Conservation (phyloP, 2,329 filamentous ascomycete species). For the Lomentospora prolificans region DNA sequence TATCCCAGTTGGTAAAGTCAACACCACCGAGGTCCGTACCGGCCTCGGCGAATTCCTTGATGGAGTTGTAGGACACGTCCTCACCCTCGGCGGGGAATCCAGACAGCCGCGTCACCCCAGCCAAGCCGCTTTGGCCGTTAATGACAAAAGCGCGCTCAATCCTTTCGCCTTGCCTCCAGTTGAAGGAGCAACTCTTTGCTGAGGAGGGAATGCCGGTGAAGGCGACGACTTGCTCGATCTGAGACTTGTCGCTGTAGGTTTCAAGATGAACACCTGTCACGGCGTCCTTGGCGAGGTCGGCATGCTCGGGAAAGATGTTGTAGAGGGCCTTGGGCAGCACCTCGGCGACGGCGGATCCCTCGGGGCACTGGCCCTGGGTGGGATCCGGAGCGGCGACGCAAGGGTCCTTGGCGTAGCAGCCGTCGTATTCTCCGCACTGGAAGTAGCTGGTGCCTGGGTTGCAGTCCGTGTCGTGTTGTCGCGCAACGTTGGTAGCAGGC, state of each 20-base stretch:
- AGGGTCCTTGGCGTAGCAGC: slow-evolving; percentile 2
- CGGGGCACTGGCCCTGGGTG: too few species aligned
- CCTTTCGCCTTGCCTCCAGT: slow-evolving; percentile 24
- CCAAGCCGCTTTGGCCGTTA: slow-evolving; percentile 17
- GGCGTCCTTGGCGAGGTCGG: not conserved
- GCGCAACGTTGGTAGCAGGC: not conserved
- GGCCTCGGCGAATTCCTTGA: slow-evolving; percentile 15
- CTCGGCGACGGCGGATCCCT: not conserved
- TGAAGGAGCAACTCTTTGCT: slow-evolving; percentile 19
- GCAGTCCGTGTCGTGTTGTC: not conserved
- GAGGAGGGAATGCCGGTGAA: slow-evolving; percentile 21
- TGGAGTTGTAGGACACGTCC: slow-evolving; percentile 15
- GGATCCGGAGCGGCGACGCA: not conserved
- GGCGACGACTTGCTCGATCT: slow-evolving; percentile 21
- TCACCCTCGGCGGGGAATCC: slow-evolving; percentile 15
- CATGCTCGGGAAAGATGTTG: not conserved
- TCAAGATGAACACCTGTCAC: slow-evolving; percentile 15
- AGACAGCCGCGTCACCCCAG: slow-evolving; percentile 15
- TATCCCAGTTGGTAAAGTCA: slow-evolving; percentile 23
- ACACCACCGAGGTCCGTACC: slow-evolving; percentile 12
- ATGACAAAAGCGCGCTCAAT: slow-evolving; percentile 28
- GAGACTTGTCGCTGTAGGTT: slow-evolving; percentile 15
- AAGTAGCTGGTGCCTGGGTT: not conserved
- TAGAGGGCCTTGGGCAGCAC: not conserved
- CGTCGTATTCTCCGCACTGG: not conserved